Evolutionary conservation across 768 basidiomycete species (phyloP).

Genomic region (Auricularia auricula-judae): DNA sequence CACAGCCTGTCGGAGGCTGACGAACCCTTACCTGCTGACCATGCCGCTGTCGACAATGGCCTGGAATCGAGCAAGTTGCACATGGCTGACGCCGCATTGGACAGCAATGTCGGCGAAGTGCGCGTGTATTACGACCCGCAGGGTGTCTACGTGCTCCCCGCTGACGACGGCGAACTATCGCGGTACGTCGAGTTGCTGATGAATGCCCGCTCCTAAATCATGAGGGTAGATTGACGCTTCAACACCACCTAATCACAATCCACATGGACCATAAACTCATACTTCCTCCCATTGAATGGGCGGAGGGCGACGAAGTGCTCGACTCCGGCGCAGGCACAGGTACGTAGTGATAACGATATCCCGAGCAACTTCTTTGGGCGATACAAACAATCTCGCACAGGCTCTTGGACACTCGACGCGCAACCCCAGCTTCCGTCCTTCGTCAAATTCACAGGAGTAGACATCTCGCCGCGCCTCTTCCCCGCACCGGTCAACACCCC

Average conservation of each 20-base stretch:
- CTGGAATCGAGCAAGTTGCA: not conserved
- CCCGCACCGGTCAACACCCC: not conserved
- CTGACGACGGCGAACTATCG: not conserved
- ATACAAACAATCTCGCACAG: not conserved
- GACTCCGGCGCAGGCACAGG: not conserved
- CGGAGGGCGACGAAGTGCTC: not conserved
- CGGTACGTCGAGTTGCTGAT: not conserved
- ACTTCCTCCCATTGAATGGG: not conserved
- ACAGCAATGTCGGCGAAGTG: not conserved
- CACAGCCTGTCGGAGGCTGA: too few relatives aligned
- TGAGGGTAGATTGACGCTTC: not conserved
- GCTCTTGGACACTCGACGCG: not conserved
- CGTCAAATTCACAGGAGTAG: slow-evolving; percentile 9
- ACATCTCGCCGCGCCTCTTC: slow-evolving; percentile 11
- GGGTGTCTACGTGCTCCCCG: not conserved
- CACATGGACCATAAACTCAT: not conserved
- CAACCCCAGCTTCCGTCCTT: not conserved
- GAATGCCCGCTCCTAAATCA: not conserved
- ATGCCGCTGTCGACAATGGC: too few relatives aligned
- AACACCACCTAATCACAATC: not conserved
- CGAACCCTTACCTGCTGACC: too few relatives aligned
- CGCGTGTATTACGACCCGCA: not conserved
- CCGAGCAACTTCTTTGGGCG: not conserved
- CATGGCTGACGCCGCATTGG: not conserved
- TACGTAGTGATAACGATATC: not conserved